A percentile compares a stretch with the other conserved stretches of the same genome.
Conservation (phyloP, 1,284 basidiomycete species). For the Ceratorhiza oryzae-sativae region DNA sequence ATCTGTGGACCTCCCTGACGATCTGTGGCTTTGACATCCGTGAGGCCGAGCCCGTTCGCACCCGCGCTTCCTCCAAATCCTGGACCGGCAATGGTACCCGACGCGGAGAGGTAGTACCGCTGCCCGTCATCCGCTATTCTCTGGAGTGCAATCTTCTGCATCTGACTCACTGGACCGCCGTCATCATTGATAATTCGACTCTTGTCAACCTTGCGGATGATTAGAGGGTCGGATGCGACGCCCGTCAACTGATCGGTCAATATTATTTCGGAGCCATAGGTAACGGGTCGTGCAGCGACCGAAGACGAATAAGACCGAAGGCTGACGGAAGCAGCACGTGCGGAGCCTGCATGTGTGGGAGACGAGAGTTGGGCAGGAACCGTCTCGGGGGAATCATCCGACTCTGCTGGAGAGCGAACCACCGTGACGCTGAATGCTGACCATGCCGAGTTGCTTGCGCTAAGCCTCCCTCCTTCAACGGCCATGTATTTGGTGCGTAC, state of each 20-base stretch:
- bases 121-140: conserved; percentile 71
- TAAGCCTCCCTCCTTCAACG: conserved; percentile 82
- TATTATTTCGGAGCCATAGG: conserved; percentile 89
- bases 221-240: conserved; percentile 82
- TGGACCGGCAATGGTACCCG: conserved; percentile 47
- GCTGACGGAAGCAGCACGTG: conserved; percentile 21
- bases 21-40: conserved; percentile 39
- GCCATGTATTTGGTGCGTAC: conserved; percentile 97
- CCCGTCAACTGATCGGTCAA: conserved; percentile 86
- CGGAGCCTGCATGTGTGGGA: conserved; percentile 5
- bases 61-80: conserved; percentile 34
- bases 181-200: conserved; percentile 76
- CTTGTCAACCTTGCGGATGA: conserved; percentile 93
- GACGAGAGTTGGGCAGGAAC: conserved; percentile 34
- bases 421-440: conserved; percentile 93
- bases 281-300: conserved; percentile 63
- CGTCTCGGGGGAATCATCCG: conserved; percentile 38
- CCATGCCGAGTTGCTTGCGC: conserved; percentile 87
- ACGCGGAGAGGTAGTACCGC: conserved; percentile 80
- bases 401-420: conserved; percentile 45
- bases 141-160: conserved; percentile 94
- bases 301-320: conserved; percentile 32
- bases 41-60: conserved; percentile 26
- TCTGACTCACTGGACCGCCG: conserved; percentile 91
- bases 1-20: conserved; percentile 80